Base-by-base conservation (phyloP, 768 basidiomycete species). In the Boletus rubropictus region DNA sequence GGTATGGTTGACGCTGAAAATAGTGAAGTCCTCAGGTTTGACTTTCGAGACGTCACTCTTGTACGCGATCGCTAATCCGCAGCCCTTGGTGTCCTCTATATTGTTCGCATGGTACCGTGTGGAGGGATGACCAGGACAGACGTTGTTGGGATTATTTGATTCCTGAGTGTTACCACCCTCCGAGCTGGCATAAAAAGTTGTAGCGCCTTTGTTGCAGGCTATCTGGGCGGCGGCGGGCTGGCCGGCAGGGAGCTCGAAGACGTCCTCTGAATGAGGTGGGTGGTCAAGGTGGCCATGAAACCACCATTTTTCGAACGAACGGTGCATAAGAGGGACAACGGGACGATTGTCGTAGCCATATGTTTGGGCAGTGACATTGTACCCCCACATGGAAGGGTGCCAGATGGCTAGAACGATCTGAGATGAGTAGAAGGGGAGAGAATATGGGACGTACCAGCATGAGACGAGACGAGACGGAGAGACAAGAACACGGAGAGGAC, bases 31-130 rank as follows among this genome's bases (percentile, higher is more conserved):
- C 1, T 39, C 1, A 3, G 22, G 22, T 10, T n/a, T 5, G 38
- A 10, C n/a, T 6, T 39, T 53, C 0, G 61, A 65, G 1, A 72
- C 77, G 53, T 88, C 71, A 52, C 64, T 76, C 61, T 85, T 81
- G 69, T 91, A 89, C n/a, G 84, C 77, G 52, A 91, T 89, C 0
- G 78, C 84, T 25, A 91, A 68, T 0, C 76, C 79, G 58, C 84
- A 86, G 9, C 84, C 82, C 42, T 71, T 74, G 27, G 81, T 61
- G 54, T 82, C 82, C 43, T 72, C 61, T 0, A 74, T 38, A 0
- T 77, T 79, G 0, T 65, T 73, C 1, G 83, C 83, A 54, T 86
- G 83, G 62, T 69, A 82, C n/a, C 72, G 71, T 2, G 66, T 39
- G 8, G 61, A 54, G 1, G 69, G 59, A 1, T 74, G 70, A 14